Percentiles rank a stretch among this genome's conserved stretches.
Conservation (phyloP, 164 flowering plant genomes). For the Echeveria elegans region DNA sequence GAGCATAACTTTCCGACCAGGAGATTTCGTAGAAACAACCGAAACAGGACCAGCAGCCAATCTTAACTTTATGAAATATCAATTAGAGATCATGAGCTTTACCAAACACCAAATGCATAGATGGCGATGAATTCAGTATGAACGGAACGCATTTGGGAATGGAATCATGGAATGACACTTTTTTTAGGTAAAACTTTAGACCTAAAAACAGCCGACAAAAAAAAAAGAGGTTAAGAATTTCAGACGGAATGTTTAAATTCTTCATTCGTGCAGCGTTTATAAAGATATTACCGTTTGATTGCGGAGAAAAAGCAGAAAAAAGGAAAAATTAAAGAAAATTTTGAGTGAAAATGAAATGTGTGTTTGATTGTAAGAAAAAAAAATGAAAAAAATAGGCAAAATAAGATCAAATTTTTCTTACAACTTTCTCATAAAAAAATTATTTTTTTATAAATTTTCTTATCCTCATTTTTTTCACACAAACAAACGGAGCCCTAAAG, state of each 20-base stretch:
- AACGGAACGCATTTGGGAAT: not conserved
- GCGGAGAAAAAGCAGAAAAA: too few relatives aligned
- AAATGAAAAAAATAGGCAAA: too few relatives aligned
- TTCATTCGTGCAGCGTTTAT: not conserved
- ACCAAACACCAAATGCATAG: not conserved
- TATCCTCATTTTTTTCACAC: too few relatives aligned
- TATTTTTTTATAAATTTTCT: too few relatives aligned
- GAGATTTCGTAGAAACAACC: not conserved
- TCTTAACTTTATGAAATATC: not conserved
- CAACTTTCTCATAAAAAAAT: too few relatives aligned
- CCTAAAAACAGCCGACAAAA: not conserved
- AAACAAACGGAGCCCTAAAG: too few relatives aligned
- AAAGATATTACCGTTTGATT: too few relatives aligned
- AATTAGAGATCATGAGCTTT: not conserved
- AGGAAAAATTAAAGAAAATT: too few relatives aligned
- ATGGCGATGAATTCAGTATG: not conserved
- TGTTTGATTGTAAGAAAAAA: too few relatives aligned
- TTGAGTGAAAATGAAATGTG: too few relatives aligned
- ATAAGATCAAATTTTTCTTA: too few relatives aligned
- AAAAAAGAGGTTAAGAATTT: not conserved
- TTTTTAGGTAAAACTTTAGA: conserved; percentile 3
- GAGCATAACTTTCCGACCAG: not conserved
- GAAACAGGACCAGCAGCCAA: not conserved
- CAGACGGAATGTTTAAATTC: not conserved
- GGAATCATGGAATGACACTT: not conserved